A percentile compares a stretch with the other conserved stretches of the same genome.
Evolutionary conservation across 371 early-diverging fungal genomes (phyloP).

Genomic region (Entomophthora muscae): DNA sequence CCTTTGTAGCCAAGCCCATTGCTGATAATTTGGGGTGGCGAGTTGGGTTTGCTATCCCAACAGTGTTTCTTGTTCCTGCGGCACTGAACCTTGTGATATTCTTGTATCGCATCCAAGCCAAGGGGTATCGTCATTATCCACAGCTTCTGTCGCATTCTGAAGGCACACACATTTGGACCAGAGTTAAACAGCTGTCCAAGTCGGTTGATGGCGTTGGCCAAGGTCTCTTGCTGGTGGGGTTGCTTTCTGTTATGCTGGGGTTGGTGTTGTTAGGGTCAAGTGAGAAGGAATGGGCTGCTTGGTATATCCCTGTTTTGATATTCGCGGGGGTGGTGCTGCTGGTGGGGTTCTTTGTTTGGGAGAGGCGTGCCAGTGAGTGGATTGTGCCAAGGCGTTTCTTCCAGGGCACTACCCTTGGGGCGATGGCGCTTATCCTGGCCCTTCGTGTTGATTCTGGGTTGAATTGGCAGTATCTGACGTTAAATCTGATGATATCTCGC

Average conservation of each 20-base stretch:
- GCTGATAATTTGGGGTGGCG: neutral
- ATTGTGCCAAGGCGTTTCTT: neutral
- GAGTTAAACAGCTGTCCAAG: neutral
- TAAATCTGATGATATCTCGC: neutral
- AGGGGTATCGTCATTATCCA: neutral
- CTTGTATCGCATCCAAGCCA: neutral
- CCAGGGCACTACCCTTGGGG: neutral
- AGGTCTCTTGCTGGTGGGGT: neutral
- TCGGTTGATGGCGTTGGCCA: neutral
- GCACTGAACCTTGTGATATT: neutral
- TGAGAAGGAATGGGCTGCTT: neutral
- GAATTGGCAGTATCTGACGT: neutral
- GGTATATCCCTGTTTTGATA: neutral
- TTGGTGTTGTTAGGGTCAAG: neutral
- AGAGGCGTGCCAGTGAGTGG: neutral
- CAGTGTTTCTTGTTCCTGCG: neutral
- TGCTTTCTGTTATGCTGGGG: neutral
- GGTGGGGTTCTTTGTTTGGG: neutral
- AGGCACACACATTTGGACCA: neutral
- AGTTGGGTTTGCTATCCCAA: neutral
- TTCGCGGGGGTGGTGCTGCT: neutral
- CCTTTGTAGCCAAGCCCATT: neutral
- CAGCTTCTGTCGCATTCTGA: neutral
- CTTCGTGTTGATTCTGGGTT: neutral
- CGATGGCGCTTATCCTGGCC: neutral